Percentiles rank a stretch among this genome's conserved stretches.
Evolutionary conservation across 352 stramenopile genomes (phyloP).

Genomic region (Globisporangium splendens): DNA sequence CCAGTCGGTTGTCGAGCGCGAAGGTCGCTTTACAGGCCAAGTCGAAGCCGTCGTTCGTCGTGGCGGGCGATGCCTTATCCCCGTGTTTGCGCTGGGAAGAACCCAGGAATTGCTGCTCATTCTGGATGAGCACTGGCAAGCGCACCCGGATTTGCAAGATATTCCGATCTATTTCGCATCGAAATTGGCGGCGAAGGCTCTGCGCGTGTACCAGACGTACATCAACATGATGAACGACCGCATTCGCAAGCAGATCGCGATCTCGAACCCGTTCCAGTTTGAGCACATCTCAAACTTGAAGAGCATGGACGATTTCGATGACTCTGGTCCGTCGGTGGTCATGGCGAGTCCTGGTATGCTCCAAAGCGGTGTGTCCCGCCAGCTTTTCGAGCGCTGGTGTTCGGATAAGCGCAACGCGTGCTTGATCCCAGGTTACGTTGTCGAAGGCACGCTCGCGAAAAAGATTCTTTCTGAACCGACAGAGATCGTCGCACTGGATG

Average conservation of each 20-base stretch:
- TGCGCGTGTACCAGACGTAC: conserved; percentile 99
- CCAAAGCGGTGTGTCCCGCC: conserved; percentile 95
- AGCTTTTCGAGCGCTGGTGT: conserved; percentile 98
- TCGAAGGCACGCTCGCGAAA: conserved; percentile 97
- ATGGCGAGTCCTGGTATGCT: conserved; percentile 99
- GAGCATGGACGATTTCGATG: conserved; percentile 96
- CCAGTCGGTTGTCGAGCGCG: conserved; percentile 93
- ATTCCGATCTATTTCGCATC: conserved; percentile 99
- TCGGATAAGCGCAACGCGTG: conserved; percentile 97
- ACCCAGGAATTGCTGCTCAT: conserved; percentile 99
- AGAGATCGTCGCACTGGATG: conserved; percentile 94
- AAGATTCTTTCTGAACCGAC: conserved; percentile 96
- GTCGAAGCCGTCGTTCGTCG: conserved; percentile 95
- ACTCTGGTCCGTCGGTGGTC: conserved; percentile 97
- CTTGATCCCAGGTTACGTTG: conserved; percentile 98
- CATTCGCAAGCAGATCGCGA: conserved; percentile 96
- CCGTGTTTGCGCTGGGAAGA: conserved; percentile 97
- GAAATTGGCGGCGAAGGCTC: conserved; percentile 93
- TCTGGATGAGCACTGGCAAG: conserved; percentile 99
- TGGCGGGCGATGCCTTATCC: conserved; percentile 96
- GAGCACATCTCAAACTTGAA: conserved; percentile 96
- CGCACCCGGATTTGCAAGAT: conserved; percentile 90
- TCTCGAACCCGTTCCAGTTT: conserved; percentile 98
- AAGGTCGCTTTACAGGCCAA: conserved; percentile 95
- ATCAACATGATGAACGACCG: conserved; percentile 99